Evolutionary conservation across 805 yeast species (phyloP).

Genomic region (Cyberlindnera maritima): DNA sequence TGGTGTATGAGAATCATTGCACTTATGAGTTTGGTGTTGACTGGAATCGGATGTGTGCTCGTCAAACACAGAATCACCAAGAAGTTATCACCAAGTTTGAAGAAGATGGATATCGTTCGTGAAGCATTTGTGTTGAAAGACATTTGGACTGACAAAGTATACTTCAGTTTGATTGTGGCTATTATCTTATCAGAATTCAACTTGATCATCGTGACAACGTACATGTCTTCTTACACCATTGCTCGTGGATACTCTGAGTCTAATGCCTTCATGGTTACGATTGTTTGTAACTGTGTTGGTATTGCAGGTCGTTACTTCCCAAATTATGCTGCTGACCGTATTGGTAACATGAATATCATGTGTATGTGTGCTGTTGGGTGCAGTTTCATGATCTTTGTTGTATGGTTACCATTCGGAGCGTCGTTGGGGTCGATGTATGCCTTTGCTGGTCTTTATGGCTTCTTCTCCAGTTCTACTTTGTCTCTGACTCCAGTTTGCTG

Average conservation of each 20-base stretch:
- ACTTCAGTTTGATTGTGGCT: constrained; percentile 38
- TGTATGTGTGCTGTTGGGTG: constrained; percentile 41
- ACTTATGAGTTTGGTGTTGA: constrained; percentile 31
- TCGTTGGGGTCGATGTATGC: constrained; percentile 41
- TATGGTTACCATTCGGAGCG: constrained; percentile 70
- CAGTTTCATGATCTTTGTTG: constrained; percentile 44
- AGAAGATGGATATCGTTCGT: constrained; percentile 6
- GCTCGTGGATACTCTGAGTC: constrained; percentile 40
- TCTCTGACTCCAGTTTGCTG: constrained; percentile 68
- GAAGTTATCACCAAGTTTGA: constrained; percentile 1
- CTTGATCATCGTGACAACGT: constrained; percentile 43
- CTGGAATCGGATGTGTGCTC: constrained; percentile 32
- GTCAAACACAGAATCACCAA: constrained; percentile 35
- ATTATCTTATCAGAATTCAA: constrained; percentile 26
- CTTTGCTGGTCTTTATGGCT: constrained; percentile 56
- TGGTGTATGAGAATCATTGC: constrained; percentile 52
- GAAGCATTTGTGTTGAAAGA: constrained; percentile 12
- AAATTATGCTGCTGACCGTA: constrained; percentile 39
- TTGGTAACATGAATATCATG: constrained; percentile 36
- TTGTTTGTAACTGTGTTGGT: constrained; percentile 40
- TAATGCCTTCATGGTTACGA: constrained; percentile 42
- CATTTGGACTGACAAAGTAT: constrained; percentile 30
- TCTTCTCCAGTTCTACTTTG: constrained; percentile 58
- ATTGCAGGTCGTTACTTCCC: constrained; percentile 42
- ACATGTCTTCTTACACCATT: constrained; percentile 48